A percentile compares a stretch with the other conserved stretches of the same genome.
These are phyloP conservation scores for Pseudevernia furfuracea DNA, from an alignment of 495 filamentous ascomycete species.

Conservation along the genomic window DNA sequence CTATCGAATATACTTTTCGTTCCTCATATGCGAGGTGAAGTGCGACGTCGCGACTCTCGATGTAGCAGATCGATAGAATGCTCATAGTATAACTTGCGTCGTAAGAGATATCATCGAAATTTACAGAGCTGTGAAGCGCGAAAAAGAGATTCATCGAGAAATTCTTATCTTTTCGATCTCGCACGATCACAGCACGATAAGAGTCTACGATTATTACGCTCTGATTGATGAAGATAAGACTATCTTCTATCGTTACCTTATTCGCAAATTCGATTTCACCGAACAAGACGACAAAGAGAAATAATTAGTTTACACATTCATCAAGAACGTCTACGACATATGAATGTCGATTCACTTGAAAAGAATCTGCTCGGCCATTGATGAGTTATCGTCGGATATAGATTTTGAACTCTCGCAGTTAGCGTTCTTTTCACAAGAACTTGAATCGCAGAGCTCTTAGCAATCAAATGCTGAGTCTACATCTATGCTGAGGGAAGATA, in stretches of 20 bases:
- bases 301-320: conserved; percentile 33
- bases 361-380: conserved; percentile 29
- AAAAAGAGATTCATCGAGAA: conserved; percentile 36
- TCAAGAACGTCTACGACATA: too few relatives aligned
- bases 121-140: conserved; percentile 30
- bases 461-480: conserved; percentile 9
- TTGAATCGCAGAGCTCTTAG: background rate
- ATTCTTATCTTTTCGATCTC: conserved; percentile 44
- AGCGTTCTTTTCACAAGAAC: background rate
- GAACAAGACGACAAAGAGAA: conserved; percentile 31
- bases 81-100: conserved; percentile 33
- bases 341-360: conserved; percentile 38
- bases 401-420: conserved; percentile 4
- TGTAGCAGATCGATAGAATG: conserved; percentile 35
- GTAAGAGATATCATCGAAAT: conserved; percentile 29
- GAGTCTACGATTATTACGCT: conserved; percentile 30
- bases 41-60: conserved; percentile 32
- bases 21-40: conserved; percentile 37
- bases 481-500: conserved; percentile 1
- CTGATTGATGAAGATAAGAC: conserved; percentile 23
- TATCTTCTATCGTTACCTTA: conserved; percentile 26
- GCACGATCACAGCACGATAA: too few relatives aligned
- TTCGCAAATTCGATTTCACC: conserved; percentile 32
- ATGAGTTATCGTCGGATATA: conserved; percentile 28
- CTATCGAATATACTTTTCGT: conserved; percentile 39